A percentile compares a stretch with the other conserved stretches of the same genome.
Evolutionary conservation across 352 stramenopile genomes (phyloP).

Genomic region (Aphanomyces invadans): DNA sequence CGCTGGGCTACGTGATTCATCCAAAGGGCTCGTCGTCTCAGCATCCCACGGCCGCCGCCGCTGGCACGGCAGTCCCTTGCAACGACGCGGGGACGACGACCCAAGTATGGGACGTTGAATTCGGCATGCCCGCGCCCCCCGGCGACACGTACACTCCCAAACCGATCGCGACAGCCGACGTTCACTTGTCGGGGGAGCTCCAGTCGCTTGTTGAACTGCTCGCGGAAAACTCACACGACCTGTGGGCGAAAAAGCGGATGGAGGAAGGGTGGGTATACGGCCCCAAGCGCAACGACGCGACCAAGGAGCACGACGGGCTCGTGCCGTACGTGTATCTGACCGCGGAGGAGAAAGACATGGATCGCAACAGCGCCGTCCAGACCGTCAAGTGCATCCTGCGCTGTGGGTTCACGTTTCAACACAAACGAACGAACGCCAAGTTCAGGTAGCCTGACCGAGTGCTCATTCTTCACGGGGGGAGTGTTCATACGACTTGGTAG

Average conservation of each 20-base stretch:
- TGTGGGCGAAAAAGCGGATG: slow-evolving; percentile 79
- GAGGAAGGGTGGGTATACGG: slow-evolving; percentile 70
- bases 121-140: slow-evolving; percentile 39
- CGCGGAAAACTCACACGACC: slow-evolving; percentile 72
- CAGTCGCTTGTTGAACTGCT: slow-evolving; percentile 66
- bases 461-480: too few relatives aligned
- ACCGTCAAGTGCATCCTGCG: slow-evolving; percentile 70
- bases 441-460: not conserved
- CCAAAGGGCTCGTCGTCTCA: slow-evolving; percentile 29
- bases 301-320: slow-evolving; percentile 63
- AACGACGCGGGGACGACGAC: not conserved
- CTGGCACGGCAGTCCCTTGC: not conserved
- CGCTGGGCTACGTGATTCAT: slow-evolving; percentile 64
- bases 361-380: slow-evolving; percentile 73
- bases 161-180: slow-evolving; percentile 52
- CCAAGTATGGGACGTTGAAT: slow-evolving; percentile 33
- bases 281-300: slow-evolving; percentile 49
- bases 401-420: slow-evolving; percentile 59
- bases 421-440: slow-evolving; percentile 28
- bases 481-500: too few relatives aligned
- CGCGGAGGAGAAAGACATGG: slow-evolving; percentile 74
- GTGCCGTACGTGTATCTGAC: slow-evolving; percentile 79
- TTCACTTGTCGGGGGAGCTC: slow-evolving; percentile 53
- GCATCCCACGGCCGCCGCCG: too few relatives aligned
- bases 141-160: slow-evolving; percentile 53